Conservation (phyloP, 768 basidiomycete species). For the Rhizopogon sp. region DNA sequence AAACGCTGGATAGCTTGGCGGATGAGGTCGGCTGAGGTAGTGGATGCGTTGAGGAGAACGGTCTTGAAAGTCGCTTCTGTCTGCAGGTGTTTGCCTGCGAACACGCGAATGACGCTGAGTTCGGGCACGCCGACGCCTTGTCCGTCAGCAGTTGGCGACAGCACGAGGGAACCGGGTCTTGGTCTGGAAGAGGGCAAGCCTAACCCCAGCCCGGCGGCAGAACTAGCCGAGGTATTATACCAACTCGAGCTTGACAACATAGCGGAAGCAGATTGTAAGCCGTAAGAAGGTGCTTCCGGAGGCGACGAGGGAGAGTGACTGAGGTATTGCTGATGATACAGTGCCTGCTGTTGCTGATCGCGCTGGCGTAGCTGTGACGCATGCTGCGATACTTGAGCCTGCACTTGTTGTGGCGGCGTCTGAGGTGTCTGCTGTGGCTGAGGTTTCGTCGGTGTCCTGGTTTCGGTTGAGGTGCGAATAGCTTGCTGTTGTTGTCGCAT, state of each 20-base stretch:
- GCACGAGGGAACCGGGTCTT: constrained; percentile 74
- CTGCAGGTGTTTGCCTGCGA: constrained; percentile 86
- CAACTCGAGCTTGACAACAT: constrained; percentile 46
- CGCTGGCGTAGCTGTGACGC: constrained; percentile 71
- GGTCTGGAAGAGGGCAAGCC: constrained; percentile 50
- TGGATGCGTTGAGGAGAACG: constrained; percentile 83
- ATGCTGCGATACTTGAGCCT: constrained; percentile 52
- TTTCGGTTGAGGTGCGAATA: constrained; percentile 15
- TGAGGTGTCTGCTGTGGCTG: constrained; percentile 22
- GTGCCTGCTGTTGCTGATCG: constrained; percentile 83
- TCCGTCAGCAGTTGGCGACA: constrained; percentile 57
- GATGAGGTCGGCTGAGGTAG: constrained; percentile 79
- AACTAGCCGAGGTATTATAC: constrained; percentile 32
- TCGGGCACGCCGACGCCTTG: constrained; percentile 66
- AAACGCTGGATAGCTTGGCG: constrained; percentile 94
- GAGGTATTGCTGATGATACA: constrained; percentile 88
- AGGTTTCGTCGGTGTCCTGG: constrained; percentile 13
- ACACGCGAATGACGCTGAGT: constrained; percentile 92
- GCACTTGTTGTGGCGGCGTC: constrained; percentile 21
- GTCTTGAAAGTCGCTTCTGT: constrained; percentile 99
- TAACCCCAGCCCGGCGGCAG: constrained; percentile 38
- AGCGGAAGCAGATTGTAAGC: constrained; percentile 68
- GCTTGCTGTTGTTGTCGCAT: constrained; percentile 56
- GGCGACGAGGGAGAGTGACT: constrained; percentile 78
- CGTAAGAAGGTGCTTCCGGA: constrained; percentile 72